These are phyloP conservation scores for Osmanthus fragrans DNA, from an alignment of 257 asterid species.

Conservation along the genomic window DNA sequence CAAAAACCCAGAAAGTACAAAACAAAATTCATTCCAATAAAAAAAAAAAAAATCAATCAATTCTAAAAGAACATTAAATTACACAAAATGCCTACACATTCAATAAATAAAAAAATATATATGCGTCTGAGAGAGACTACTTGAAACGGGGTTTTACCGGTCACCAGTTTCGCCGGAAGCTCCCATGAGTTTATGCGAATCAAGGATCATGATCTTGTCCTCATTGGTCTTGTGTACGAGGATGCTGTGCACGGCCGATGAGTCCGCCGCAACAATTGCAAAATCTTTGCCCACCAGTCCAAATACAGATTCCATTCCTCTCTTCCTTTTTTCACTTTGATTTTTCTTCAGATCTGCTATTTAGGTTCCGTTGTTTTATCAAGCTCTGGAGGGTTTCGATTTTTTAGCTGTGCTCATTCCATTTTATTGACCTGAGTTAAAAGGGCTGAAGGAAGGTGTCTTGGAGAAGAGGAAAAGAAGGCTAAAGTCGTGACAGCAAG, in stretches of 20 bases:
- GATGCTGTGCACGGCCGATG: slow-evolving; percentile 97
- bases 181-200: slow-evolving; percentile 95
- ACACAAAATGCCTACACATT: neutral
- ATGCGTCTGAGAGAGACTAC: too few species aligned
- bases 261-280: slow-evolving; percentile 84
- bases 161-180: slow-evolving; percentile 99
- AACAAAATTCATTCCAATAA: neutral
- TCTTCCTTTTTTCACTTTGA: neutral
- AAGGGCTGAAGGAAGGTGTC: slow-evolving; percentile 33
- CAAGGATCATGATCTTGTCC: slow-evolving; percentile 91
- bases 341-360: slow-evolving; percentile 34
- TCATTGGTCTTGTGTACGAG: slow-evolving; percentile 95
- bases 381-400: slow-evolving; percentile 20
- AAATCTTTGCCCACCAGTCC: slow-evolving; percentile 88
- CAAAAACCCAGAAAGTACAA: neutral
- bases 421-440: neutral
- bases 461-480: slow-evolving; percentile 72
- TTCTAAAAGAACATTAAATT: neutral
- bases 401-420: slow-evolving; percentile 4
- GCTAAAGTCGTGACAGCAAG: slow-evolving; percentile 19
- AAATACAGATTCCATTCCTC: slow-evolving; percentile 85
- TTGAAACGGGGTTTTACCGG: slow-evolving; percentile 44
- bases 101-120: too few species aligned
- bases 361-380: neutral
- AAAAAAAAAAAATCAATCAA: too few species aligned